Base-by-base conservation (phyloP, 179 eudicot species). In the Silene noctiflora region DNA sequence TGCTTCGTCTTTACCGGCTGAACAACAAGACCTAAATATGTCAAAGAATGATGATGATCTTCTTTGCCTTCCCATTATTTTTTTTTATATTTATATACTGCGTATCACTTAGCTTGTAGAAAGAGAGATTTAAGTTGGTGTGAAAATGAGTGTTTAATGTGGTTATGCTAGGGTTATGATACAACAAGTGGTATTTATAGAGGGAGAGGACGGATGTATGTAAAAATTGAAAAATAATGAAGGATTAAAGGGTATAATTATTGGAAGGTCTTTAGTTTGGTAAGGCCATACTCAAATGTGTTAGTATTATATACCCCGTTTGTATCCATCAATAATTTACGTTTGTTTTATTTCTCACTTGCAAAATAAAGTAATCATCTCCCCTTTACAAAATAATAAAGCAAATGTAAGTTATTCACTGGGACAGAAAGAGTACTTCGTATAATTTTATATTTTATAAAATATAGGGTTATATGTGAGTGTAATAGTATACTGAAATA, bases 21-120 rank as follows among this genome's bases (percentile, higher is more conserved):
- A 80, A 44, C 83, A 83, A 39, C 86, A 83, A 4, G 79, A 31
- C 79, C 55, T 80, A 63, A 83, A 83, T 16, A 83, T 76, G 85
- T 79, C 79, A 20, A 83, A 80, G 74, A 83, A 71, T 1, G 81
- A 80, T 0, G 83, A 77, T 0, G 83, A 77, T 21, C 68, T 81
- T 68, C 79, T 77, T 56, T 77, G 83, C 25, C 81, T 76, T 70
- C 44, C 86, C 86, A 83, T 83, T 25, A 53, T 25, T 22, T 58
- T 29, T 4, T 62, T 3, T 12, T 13, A 17, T 71, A 13, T 6
- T 20, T 31, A 31, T 31, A 27, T 64, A 16, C n/a, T n/a, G 33
- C 1, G 33, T 67, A 3, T 39, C 1, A 8, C 46, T 7, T 39
- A 0, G 46, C 11, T 7, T 39, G 1, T 39, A 39, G 3, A 12